phyloP scores from a whole-genome alignment of 2,329 filamentous ascomycete genomes.

The Verticillium zaregamsianum region DNA sequence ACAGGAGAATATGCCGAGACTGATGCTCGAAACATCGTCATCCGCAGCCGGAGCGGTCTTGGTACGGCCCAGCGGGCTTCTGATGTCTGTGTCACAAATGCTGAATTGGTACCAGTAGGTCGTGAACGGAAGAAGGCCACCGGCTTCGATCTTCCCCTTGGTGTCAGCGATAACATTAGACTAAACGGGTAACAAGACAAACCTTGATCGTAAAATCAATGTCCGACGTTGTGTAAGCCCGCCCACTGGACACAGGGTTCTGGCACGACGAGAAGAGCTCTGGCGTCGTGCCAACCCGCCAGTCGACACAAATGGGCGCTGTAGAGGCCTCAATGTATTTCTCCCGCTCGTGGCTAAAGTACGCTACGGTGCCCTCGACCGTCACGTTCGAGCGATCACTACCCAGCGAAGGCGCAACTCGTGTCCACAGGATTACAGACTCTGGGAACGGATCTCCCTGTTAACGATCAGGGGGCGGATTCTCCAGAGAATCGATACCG shows the following conservation, averaged over 20 bases:
- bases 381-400: slow-evolving; percentile 42
- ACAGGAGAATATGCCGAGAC: slow-evolving; percentile 68
- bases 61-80: slow-evolving; percentile 60
- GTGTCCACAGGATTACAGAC: slow-evolving; percentile 53
- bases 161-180: not conserved
- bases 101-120: slow-evolving; percentile 67
- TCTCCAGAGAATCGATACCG: too few species aligned
- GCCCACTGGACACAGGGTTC: slow-evolving; percentile 49
- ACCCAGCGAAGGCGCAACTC: slow-evolving; percentile 37
- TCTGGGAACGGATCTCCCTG: slow-evolving; percentile 46
- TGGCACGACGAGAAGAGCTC: slow-evolving; percentile 25
- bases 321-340: slow-evolving; percentile 36
- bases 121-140: slow-evolving; percentile 57
- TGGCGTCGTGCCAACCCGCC: slow-evolving; percentile 42
- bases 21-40: slow-evolving; percentile 53
- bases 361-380: slow-evolving; percentile 34
- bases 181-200: too few species aligned
- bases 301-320: slow-evolving; percentile 63
- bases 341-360: slow-evolving; percentile 45
- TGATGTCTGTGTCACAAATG: slow-evolving; percentile 59
- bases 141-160: slow-evolving; percentile 48
- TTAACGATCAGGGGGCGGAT: not conserved
- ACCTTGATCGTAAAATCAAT: slow-evolving; percentile 72
- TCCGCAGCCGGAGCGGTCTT: slow-evolving; percentile 48
- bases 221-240: slow-evolving; percentile 65